These are phyloP conservation scores for Fusarium papillatum DNA, from an alignment of 2,329 filamentous ascomycete genomes.

Conservation along the genomic window DNA sequence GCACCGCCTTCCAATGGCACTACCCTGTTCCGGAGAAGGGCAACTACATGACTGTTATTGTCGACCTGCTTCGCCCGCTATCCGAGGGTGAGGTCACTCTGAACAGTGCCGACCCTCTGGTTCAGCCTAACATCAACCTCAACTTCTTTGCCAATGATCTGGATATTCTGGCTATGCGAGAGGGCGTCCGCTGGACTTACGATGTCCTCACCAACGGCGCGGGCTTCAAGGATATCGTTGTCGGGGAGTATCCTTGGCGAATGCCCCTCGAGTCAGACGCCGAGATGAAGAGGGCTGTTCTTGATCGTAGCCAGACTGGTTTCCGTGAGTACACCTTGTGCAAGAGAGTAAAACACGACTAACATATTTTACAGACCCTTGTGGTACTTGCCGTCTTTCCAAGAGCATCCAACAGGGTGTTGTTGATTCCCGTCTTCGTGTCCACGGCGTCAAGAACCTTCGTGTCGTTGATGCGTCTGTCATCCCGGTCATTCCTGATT, in stretches of 20 bases:
- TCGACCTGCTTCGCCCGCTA: constrained; percentile 58
- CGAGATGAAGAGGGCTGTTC: constrained; percentile 67
- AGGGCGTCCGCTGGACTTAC: constrained; percentile 68
- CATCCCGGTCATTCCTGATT: constrained; percentile 68
- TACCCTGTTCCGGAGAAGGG: constrained; percentile 57
- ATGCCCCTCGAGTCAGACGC: constrained; percentile 70
- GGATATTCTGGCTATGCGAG: constrained; percentile 69
- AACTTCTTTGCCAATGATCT: constrained; percentile 70
- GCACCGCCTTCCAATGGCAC: constrained; percentile 63
- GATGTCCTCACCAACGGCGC: constrained; percentile 70
- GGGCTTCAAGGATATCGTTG: constrained; percentile 67
- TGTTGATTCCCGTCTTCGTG: constrained; percentile 27
- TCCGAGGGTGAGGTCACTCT: constrained; percentile 68
- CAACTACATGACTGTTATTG: constrained; percentile 69
- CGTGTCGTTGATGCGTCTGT: constrained; percentile 33
- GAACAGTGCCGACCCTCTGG: constrained; percentile 67
- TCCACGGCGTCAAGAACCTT: constrained; percentile 31
- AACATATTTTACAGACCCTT: constrained; percentile 50
- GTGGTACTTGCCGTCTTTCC: constrained; percentile 66
- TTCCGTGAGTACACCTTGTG: constrained; percentile 55
- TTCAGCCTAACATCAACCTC: constrained; percentile 70
- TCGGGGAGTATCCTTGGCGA: constrained; percentile 69
- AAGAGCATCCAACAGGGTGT: constrained; percentile 56
- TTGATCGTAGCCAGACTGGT: constrained; percentile 70
- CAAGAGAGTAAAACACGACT: not conserved